Percentiles rank a stretch among this genome's conserved stretches.
These are phyloP conservation scores for Singerocomus rubriflavus DNA, from an alignment of 1,284 basidiomycete genomes.

Conservation along the genomic window DNA sequence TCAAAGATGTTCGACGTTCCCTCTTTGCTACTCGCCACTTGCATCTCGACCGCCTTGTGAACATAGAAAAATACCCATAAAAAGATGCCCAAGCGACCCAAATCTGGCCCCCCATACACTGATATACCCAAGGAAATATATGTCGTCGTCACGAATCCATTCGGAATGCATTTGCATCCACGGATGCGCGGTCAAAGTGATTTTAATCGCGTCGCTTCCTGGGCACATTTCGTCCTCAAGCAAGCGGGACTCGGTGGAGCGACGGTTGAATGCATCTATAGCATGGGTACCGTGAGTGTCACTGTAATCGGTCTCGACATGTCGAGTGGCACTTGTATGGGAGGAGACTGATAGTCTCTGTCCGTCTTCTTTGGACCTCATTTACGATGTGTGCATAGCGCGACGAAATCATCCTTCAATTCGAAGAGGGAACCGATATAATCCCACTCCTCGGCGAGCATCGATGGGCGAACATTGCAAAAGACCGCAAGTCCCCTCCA, in stretches of 20 bases:
- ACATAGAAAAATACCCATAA: background rate
- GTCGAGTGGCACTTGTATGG: background rate
- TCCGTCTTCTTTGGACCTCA: background rate
- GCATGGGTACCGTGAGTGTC: constrained; percentile 31
- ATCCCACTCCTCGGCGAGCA: constrained; percentile 31
- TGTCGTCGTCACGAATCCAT: constrained; percentile 26
- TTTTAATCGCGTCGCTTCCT: constrained; percentile 23
- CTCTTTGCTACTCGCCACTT: background rate
- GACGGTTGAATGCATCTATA: constrained; percentile 26
- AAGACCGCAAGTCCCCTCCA: background rate
- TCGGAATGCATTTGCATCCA: constrained; percentile 16
- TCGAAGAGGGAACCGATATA: constrained; percentile 23
- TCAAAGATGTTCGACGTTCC: too few species aligned
- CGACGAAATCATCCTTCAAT: constrained; percentile 31
- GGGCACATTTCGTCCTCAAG: constrained; percentile 26
- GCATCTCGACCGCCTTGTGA: background rate
- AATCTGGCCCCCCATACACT: constrained; percentile 30
- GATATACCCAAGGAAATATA: constrained; percentile 21
- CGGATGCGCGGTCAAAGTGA: constrained; percentile 14
- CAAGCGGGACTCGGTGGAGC: constrained; percentile 18
- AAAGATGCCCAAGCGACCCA: constrained; percentile 22
- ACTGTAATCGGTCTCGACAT: background rate
- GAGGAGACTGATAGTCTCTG: constrained; percentile 1
- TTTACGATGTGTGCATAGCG: constrained; percentile 17
- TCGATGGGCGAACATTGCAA: constrained; percentile 18